A percentile compares a stretch with the other conserved stretches of the same genome.
Conservation (phyloP, 148 eudicot species). For the Fagopyrum esculentum region DNA sequence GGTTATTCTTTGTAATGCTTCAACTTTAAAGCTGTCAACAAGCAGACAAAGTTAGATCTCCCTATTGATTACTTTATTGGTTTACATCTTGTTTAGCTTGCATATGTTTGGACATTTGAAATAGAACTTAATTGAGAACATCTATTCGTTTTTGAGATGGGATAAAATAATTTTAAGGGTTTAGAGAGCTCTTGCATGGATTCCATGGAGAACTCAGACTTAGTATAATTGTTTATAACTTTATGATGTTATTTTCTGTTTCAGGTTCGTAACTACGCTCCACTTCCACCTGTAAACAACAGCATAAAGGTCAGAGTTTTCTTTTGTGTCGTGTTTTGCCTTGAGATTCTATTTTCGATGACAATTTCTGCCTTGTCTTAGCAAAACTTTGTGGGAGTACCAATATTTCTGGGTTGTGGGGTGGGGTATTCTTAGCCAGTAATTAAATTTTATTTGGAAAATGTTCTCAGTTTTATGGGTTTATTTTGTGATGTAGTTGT, state of each 20-base stretch:
- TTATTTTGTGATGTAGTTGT: neutral
- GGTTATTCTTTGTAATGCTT: conserved; percentile 9
- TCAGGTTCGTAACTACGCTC: conserved; percentile 84
- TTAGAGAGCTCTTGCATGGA: neutral
- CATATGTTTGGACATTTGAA: neutral
- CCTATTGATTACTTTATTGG: neutral
- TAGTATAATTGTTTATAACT: neutral
- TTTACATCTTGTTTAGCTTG: neutral
- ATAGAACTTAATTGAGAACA: neutral
- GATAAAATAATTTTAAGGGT: neutral
- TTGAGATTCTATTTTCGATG: neutral
- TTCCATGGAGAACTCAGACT: neutral
- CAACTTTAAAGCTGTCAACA: neutral
- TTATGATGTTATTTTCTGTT: conserved; percentile 15
- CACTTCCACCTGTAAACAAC: conserved; percentile 73
- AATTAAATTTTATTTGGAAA: neutral
- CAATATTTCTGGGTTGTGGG: neutral
- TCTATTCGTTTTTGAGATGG: neutral
- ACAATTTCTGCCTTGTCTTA: neutral
- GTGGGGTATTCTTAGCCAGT: neutral
- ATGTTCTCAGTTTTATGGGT: neutral
- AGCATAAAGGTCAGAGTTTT: conserved; percentile 64
- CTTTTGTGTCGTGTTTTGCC: neutral
- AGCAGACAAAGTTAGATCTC: neutral
- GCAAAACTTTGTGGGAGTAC: neutral